Conservation (phyloP, 495 filamentous ascomycete species). For the Tetracladium setigerum region DNA sequence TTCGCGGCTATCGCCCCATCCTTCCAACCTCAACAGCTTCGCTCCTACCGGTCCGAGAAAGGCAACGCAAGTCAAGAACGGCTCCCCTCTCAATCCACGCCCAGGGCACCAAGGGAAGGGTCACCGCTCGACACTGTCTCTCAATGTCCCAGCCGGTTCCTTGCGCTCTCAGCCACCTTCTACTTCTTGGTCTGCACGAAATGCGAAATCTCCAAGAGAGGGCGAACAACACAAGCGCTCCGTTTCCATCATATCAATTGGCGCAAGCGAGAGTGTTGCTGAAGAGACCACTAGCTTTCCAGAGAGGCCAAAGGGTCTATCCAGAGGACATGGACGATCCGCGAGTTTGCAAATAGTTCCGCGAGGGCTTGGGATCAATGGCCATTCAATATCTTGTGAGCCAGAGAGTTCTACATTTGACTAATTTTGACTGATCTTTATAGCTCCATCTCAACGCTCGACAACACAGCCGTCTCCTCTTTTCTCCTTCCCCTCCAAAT, state of each 20-base stretch:
- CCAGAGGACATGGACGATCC: constrained; percentile 66
- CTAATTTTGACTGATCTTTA: background rate
- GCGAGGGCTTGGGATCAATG: constrained; percentile 32
- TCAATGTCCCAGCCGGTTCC: constrained; percentile 38
- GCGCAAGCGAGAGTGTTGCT: constrained; percentile 48
- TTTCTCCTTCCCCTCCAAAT: constrained; percentile 11
- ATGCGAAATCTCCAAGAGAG: constrained; percentile 3
- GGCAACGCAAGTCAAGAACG: constrained; percentile 27
- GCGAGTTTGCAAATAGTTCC: constrained; percentile 77
- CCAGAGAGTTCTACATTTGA: background rate
- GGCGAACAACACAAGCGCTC: constrained; percentile 54
- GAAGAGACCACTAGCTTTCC: constrained; percentile 28
- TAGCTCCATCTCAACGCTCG: constrained; percentile 33
- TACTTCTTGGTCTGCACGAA: constrained; percentile 12
- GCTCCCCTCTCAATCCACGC: constrained; percentile 17
- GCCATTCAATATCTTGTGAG: constrained; percentile 39
- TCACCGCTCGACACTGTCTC: constrained; percentile 49
- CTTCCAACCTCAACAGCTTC: constrained; percentile 28
- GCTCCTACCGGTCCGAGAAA: constrained; percentile 29
- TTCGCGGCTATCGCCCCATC: constrained; percentile 38
- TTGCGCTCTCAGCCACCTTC: constrained; percentile 23
- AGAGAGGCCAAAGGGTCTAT: constrained; percentile 37
- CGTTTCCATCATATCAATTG: constrained; percentile 91
- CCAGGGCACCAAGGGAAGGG: constrained; percentile 29
- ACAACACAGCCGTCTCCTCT: constrained; percentile 21